Base-by-base conservation (phyloP, 2,329 filamentous ascomycete species). In the Chrysoporthe austroafricana region DNA sequence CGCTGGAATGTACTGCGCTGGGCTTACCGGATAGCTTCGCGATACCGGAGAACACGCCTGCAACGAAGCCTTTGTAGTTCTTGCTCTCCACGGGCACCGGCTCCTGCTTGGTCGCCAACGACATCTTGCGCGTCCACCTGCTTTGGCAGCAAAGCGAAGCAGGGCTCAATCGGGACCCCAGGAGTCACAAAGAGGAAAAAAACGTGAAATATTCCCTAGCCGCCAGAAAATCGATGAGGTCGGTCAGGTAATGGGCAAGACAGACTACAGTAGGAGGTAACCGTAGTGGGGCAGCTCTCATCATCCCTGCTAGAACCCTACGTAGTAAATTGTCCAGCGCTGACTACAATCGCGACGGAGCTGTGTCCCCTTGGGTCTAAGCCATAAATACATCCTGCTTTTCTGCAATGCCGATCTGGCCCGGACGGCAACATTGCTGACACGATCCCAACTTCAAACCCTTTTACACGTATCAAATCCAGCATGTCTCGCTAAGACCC, bases 51-150 rank as follows among this genome's bases (percentile, higher is more conserved):
- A 97, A 97, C 7, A 97, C 89, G n/a, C 96, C 96, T 0, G 93
- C 96, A 39, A 97, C 93, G 77, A 98, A 99, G n/a, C 95, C 96
- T 75, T 93, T 94, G 83, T 97, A 98, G 77, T 92, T 90, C 72
- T 83, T 86, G 73, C 70, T 73, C 71, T 73, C 70, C 60, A 71
- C 68, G 32, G 71, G 73, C 63, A 73, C 71, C 66, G 73, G 74
- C 76, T 79, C 77, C 76, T 80, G 21, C 56, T 70, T 64, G 18
- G 62, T 32, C 34, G 34, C 60, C 34, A 36, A 66, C 36, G 68
- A 67, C 69, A 70, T 70, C 34, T 62, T 46, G n/a, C 54, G 26
- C 54, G 16, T 36, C n/a, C 61, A 62, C 48, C 63, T 64, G 50
- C 65, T 54, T 46, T 48, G 16, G 50, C 42, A 59, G 64, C 50